Conservation (phyloP, 345 rosid species). For the Durio zibethinus region DNA sequence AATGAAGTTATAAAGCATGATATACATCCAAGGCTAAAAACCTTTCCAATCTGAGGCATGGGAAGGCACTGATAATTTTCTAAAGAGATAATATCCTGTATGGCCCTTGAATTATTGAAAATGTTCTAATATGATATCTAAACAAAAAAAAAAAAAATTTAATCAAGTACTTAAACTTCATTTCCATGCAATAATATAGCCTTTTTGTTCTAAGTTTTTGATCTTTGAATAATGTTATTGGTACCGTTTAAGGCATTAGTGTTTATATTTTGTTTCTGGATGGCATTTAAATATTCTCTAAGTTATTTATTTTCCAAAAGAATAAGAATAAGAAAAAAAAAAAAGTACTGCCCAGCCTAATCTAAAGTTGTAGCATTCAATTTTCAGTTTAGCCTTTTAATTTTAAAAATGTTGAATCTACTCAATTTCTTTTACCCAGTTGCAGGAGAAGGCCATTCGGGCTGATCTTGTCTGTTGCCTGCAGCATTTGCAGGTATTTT, state of each 20-base stretch:
- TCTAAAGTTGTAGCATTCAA: not conserved
- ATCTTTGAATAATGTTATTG: conserved; percentile 1
- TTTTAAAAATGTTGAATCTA: not conserved
- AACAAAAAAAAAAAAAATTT: too few relatives aligned
- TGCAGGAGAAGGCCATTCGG: conserved; percentile 56
- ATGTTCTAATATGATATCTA: too few relatives aligned
- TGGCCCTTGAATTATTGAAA: too few relatives aligned
- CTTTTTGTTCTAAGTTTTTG: not conserved
- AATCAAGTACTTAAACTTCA: too few relatives aligned
- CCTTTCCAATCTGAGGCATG: too few relatives aligned
- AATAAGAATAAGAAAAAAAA: too few relatives aligned
- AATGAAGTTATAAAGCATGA: too few relatives aligned
- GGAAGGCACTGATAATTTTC: too few relatives aligned
- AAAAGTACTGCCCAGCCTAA: not conserved
- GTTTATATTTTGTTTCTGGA: not conserved
- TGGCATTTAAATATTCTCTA: not conserved
- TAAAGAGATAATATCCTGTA: too few relatives aligned
- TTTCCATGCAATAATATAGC: too few relatives aligned
- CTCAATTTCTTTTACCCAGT: conserved; percentile 18
- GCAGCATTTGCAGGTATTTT: conserved; percentile 83
- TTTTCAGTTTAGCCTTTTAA: not conserved
- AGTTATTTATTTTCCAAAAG: not conserved
- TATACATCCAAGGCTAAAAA: too few relatives aligned
- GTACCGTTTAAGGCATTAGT: not conserved
- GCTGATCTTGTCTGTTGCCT: conserved; percentile 90